A percentile compares a stretch with the other conserved stretches of the same genome.
Conservation (phyloP, 1,139 yeast genomes). For the Kurtzmaniella quercitrusa region DNA sequence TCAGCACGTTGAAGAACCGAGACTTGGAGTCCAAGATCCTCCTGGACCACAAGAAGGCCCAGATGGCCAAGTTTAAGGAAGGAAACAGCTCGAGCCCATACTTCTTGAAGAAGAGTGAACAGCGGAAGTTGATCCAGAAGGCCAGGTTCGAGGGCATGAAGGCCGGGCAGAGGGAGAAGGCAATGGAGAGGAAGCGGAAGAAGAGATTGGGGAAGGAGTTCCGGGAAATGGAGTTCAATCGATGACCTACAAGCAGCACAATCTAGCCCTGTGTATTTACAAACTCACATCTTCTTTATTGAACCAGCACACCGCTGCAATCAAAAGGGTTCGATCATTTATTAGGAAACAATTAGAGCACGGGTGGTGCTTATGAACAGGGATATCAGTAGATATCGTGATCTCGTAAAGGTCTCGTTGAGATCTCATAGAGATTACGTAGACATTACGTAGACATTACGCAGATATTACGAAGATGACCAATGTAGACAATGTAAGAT, state of each 20-base stretch:
- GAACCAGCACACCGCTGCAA: background rate
- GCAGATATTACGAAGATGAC: too few relatives aligned
- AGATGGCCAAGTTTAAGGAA: slow-evolving; percentile 38
- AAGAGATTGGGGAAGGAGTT: slow-evolving; percentile 89
- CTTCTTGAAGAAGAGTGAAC: slow-evolving; percentile 75
- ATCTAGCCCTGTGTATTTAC: background rate
- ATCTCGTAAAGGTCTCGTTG: background rate
- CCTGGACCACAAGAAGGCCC: slow-evolving; percentile 46
- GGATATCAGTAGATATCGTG: background rate
- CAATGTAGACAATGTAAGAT: too few relatives aligned
- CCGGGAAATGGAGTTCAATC: slow-evolving; percentile 61
- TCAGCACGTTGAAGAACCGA: slow-evolving; percentile 71
- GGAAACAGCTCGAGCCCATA: slow-evolving; percentile 49
- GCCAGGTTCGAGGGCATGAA: slow-evolving; percentile 87
- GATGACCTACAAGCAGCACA: too few relatives aligned
- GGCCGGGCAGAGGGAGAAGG: slow-evolving; percentile 77
- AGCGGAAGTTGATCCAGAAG: slow-evolving; percentile 78
- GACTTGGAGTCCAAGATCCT: slow-evolving; percentile 71
- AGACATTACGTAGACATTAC: too few relatives aligned
- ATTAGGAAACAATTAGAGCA: background rate
- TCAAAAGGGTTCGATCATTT: background rate
- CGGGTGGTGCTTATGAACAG: background rate
- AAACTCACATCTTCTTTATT: background rate
- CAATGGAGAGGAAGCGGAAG: slow-evolving; percentile 91
- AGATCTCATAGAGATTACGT: too few relatives aligned